Conservation (phyloP, 306 rosid species). For the Canavalia ensiformis region DNA sequence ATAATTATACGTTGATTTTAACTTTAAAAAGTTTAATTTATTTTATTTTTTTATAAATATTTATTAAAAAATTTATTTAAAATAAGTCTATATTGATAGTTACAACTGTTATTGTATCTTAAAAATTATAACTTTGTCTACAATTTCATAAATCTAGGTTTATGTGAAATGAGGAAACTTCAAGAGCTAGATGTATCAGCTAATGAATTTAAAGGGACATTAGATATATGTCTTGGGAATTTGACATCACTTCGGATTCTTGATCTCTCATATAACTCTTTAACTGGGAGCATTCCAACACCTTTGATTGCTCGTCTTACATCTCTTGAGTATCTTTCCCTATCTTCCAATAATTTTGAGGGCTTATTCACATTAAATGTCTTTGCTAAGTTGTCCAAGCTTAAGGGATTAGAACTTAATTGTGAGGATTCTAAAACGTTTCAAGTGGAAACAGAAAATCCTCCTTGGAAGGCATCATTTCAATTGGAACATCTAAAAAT, state of each 20-base stretch:
- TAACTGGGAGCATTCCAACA: neutral
- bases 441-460: conserved; percentile 44
- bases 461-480: conserved; percentile 32
- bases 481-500: conserved; percentile 20
- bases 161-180: conserved; percentile 22
- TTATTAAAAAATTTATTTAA: too few relatives aligned
- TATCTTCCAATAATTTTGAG: neutral
- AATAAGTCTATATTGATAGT: neutral
- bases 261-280: neutral
- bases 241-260: conserved; percentile 1
- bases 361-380: conserved; percentile 35
- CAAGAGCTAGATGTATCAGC: neutral
- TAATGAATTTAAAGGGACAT: neutral
- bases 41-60: too few relatives aligned
- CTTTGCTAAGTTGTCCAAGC: conserved; percentile 33
- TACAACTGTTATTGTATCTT: neutral
- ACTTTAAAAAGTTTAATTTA: too few relatives aligned
- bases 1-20: too few relatives aligned
- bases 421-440: neutral
- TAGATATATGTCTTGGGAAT: conserved; percentile 13
- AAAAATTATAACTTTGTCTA: neutral
- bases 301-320: neutral
- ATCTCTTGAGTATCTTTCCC: neutral
- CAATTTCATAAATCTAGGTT: neutral
- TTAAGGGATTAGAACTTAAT: neutral